Percentiles rank a stretch among this genome's conserved stretches.
These are phyloP conservation scores for Phytophthora ohioensis DNA, from an alignment of 352 stramenopile species.

Conservation along the genomic window DNA sequence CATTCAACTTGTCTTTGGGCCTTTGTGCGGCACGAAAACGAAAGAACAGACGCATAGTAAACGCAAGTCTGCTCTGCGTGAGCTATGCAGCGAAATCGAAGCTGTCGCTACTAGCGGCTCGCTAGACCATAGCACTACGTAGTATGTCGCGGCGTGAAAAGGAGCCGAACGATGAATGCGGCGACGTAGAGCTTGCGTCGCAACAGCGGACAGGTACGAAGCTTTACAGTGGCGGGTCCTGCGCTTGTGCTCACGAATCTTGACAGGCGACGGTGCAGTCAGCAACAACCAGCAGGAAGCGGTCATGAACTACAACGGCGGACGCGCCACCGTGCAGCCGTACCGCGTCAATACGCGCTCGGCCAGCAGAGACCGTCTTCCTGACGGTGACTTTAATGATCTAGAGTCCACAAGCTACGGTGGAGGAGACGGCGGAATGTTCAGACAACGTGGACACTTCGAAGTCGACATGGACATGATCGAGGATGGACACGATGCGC, in stretches of 20 bases:
- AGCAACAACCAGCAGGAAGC: neutral
- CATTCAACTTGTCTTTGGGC: constrained; percentile 5
- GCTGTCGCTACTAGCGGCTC: neutral
- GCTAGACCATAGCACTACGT: neutral
- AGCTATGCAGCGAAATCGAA: constrained; percentile 8
- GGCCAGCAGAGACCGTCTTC: neutral
- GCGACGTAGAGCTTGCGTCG: neutral
- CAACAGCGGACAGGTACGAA: neutral
- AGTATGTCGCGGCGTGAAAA: constrained; percentile 19
- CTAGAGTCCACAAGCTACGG: neutral
- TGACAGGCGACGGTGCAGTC: constrained; percentile 18
- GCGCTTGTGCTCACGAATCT: constrained; percentile 15
- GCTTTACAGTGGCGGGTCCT: neutral
- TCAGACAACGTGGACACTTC: neutral
- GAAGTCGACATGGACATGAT: constrained; percentile 1
- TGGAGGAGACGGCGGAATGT: neutral
- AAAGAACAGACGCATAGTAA: constrained; percentile 13
- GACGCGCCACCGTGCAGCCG: neutral
- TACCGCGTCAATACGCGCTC: constrained; percentile 5
- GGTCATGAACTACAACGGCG: constrained; percentile 7
- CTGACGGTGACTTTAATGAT: neutral
- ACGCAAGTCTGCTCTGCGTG: constrained; percentile 14
- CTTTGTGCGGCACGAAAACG: neutral
- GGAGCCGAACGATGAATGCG: neutral
- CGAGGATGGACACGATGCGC: neutral